These are phyloP conservation scores for Stygiomarasmius scandens DNA, from an alignment of 1,284 basidiomycete species.

Conservation along the genomic window DNA sequence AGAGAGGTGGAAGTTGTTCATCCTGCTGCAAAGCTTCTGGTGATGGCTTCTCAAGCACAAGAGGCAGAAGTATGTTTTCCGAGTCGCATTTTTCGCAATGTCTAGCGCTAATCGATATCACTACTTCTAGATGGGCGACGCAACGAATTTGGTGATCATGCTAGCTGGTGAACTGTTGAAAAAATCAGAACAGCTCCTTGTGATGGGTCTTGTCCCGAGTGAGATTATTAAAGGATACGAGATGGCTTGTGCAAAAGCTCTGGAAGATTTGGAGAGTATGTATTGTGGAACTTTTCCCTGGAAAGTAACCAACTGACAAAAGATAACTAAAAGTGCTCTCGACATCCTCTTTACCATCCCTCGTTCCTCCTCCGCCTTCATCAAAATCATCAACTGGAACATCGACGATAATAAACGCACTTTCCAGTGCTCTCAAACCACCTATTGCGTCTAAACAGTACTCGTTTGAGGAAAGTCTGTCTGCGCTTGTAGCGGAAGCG, in stretches of 20 bases:
- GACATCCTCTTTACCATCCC: conserved; percentile 69
- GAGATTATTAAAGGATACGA: conserved; percentile 96
- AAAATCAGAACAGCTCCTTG: conserved; percentile 89
- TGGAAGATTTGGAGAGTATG: conserved; percentile 90
- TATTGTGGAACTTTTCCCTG: no score
- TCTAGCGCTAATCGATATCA: conserved; percentile 7
- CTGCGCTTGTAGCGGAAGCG: conserved; percentile 90
- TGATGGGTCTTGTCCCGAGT: conserved; percentile 97
- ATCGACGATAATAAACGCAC: conserved; percentile 25
- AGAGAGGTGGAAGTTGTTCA: conserved; percentile 98
- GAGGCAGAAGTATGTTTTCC: conserved; percentile 77
- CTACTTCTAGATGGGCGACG: conserved; percentile 84
- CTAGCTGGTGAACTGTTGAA: conserved; percentile 95
- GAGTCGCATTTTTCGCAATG: conserved; percentile 2
- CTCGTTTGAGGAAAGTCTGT: conserved; percentile 85
- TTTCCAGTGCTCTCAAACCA: conserved; percentile 84
- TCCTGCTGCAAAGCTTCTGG: conserved; percentile 95
- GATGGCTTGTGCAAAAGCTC: conserved; percentile 85
- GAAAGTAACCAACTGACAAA: no score
- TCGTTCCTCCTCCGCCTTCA: conserved; percentile 51
- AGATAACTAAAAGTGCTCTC: conserved; percentile 67
- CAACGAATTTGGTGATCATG: conserved; percentile 95
- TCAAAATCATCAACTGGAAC: background rate
- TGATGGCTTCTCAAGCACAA: conserved; percentile 97
- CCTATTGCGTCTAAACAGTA: conserved; percentile 98